Evolutionary conservation across 2,329 filamentous ascomycete genomes (phyloP).

Genomic region (Oidium heveae): DNA sequence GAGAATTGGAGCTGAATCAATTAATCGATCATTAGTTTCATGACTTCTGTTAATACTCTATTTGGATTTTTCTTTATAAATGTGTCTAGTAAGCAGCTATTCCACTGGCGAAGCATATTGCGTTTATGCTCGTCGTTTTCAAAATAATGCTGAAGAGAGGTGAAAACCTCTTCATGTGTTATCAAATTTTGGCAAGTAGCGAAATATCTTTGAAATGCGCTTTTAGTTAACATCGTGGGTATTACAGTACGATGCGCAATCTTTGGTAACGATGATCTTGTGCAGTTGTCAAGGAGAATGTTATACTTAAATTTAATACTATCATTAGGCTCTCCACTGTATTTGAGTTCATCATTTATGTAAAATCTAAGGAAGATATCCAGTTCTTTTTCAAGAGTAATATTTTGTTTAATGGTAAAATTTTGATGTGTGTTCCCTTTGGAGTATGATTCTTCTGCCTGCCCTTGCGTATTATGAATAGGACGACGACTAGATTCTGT

Average conservation of each 20-base stretch:
- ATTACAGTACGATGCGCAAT: not conserved
- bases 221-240: not conserved
- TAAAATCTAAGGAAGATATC: not conserved
- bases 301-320: not conserved
- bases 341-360: not conserved
- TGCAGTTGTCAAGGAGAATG: not conserved
- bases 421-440: too few species aligned
- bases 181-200: not conserved
- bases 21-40: too few species aligned
- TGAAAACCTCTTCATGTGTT: not conserved
- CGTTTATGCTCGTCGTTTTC: not conserved
- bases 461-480: too few species aligned
- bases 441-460: too few species aligned
- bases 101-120: not conserved
- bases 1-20: too few species aligned
- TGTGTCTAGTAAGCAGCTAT: not conserved
- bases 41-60: too few species aligned
- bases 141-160: not conserved
- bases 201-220: not conserved
- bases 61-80: not conserved
- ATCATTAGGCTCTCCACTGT: not conserved
- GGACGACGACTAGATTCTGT: too few species aligned
- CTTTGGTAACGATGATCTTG: not conserved
- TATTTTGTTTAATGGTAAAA: too few species aligned
- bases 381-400: too few species aligned